These are phyloP conservation scores for Vanderwaltozyma yarrowii DNA, from an alignment of 805 yeast genomes.

Conservation along the genomic window DNA sequence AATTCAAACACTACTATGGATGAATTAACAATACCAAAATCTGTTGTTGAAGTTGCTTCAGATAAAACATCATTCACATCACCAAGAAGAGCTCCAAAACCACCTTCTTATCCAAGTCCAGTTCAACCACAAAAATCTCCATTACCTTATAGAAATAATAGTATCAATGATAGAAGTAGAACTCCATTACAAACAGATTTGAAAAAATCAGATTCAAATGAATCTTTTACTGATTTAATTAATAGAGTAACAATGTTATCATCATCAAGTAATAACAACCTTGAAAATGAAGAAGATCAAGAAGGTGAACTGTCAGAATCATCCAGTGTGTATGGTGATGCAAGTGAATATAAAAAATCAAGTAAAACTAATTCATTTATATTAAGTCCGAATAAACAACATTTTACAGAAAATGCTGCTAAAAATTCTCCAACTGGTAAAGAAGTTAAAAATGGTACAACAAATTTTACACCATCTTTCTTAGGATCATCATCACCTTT, in stretches of 20 bases:
- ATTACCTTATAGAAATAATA: neutral
- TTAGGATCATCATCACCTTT: slow-evolving; percentile 3
- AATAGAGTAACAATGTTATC: slow-evolving; percentile 1
- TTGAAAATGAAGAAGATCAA: neutral
- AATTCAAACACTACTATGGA: too few relatives aligned
- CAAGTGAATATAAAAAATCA: neutral
- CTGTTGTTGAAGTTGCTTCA: neutral
- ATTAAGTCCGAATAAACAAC: slow-evolving; percentile 18
- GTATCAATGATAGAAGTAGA: neutral
- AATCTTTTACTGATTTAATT: slow-evolving; percentile 1
- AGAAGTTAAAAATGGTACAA: slow-evolving; percentile 3
- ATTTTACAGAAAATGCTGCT: slow-evolving; percentile 14
- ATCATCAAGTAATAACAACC: neutral
- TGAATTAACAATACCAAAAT: slow-evolving; percentile 1
- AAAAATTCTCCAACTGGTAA: slow-evolving; percentile 11
- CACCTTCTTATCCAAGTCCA: slow-evolving; percentile 42
- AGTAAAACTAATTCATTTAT: slow-evolving; percentile 7
- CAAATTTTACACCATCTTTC: slow-evolving; percentile 1
- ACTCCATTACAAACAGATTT: neutral
- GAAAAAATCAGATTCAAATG: neutral
- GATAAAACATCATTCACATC: slow-evolving; percentile 35
- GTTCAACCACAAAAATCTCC: slow-evolving; percentile 25
- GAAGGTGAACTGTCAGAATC: neutral
- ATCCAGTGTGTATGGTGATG: slow-evolving; percentile 3
- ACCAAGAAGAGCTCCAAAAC: slow-evolving; percentile 65